Base-by-base conservation (phyloP, 2,329 filamentous ascomycete species). In the Colletotrichum karsti region DNA sequence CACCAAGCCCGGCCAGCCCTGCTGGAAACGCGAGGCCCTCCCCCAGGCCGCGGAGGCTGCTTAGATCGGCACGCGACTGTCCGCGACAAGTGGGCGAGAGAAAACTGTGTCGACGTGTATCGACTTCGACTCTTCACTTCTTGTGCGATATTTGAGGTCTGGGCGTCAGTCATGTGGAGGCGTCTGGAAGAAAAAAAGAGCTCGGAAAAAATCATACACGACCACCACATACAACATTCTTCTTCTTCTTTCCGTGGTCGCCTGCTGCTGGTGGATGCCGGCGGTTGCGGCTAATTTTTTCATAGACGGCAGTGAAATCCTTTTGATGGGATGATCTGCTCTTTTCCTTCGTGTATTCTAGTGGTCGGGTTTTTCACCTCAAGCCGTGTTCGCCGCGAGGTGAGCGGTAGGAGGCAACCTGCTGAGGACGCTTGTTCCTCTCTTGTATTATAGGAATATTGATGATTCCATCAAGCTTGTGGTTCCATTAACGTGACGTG, bases 41-140 rank as follows among this genome's bases (percentile, higher is more conserved):
- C 65, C 74, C 81, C 71, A 70, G 77, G 30, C 30, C 9, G 30
- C 24, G 30, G 30, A 35, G 30, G 33, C 33, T 86, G 84, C 80
- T 80, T 76, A 74, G 81, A 82, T 72, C 33, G 33, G 3, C 33
- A 5, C 10, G 33, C 33, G 33, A 35, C 33, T 35, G 10, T 35
- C 33, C 0, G 10, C 33, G 12, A 35, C n/a, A n/a, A n/a, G n/a
- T n/a, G n/a, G n/a, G n/a, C n/a, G n/a, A n/a, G 20, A 24, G 1
- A 20, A 7, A 30, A 2, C 1, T 4, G n/a, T n/a, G 26, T n/a
- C n/a, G n/a, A n/a, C n/a, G n/a, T n/a, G n/a, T n/a, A 0, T 60
- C 57, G 9, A 53, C 41, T 51, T 41, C 18, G 54, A 46, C 54
- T 1, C 15, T 15, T 37, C 0, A 4, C 30, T 30, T 59, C 15